These are phyloP conservation scores for Rhizoclosmatium sp. DNA, from an alignment of 192 early-diverging fungal genomes.

Conservation along the genomic window DNA sequence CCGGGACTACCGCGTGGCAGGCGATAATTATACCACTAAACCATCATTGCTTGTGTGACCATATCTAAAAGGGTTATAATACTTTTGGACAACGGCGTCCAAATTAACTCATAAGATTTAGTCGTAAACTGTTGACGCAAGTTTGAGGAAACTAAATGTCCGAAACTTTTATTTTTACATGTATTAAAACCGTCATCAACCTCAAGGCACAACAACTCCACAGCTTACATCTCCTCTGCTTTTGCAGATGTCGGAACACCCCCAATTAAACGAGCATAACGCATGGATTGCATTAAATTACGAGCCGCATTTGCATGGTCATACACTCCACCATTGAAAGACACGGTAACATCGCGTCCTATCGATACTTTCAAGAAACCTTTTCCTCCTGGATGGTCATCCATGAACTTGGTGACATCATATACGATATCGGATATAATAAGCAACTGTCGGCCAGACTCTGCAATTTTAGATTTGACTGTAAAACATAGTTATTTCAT, in stretches of 20 bases:
- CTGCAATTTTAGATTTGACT: constrained; percentile 71
- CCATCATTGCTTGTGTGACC: constrained; percentile 5
- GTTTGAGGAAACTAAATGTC: background rate
- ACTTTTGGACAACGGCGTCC: no score
- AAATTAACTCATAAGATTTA: no score
- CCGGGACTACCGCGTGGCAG: constrained; percentile 63
- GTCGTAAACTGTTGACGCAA: background rate
- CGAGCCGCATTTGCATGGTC: constrained; percentile 89
- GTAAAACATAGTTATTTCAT: background rate
- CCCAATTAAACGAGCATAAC: constrained; percentile 8
- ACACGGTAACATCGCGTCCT: constrained; percentile 84
- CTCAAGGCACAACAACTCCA: background rate
- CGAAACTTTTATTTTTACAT: background rate
- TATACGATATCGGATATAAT: constrained; percentile 86
- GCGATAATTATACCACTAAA: constrained; percentile 60
- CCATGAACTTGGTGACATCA: constrained; percentile 81
- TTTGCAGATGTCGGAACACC: background rate
- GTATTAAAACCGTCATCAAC: background rate
- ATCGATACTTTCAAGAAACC: constrained; percentile 73
- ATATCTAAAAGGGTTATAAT: background rate
- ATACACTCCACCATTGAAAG: constrained; percentile 88
- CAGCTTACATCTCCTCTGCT: background rate
- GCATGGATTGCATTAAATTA: constrained; percentile 65
- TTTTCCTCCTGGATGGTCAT: constrained; percentile 91
- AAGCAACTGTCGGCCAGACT: constrained; percentile 76